Evolutionary conservation across 192 early-diverging fungal genomes (phyloP).

Genomic region (Mortierella alpina): DNA sequence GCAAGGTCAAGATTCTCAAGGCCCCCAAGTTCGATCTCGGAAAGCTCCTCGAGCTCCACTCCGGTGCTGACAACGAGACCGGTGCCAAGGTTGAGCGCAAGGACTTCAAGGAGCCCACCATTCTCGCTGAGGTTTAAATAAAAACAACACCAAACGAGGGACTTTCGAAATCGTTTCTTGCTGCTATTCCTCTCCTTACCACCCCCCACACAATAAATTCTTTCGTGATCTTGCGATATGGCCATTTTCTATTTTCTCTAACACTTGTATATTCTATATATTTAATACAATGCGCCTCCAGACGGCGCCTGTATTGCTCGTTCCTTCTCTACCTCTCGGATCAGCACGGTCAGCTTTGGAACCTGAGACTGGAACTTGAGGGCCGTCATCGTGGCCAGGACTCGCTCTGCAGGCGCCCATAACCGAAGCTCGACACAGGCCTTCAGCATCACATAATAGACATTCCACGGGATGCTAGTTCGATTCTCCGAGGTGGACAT

Average conservation of each 20-base stretch:
- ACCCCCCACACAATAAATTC: background rate
- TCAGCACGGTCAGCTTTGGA: slow-evolving; percentile 17
- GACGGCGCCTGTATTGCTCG: no score
- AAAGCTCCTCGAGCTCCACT: slow-evolving; percentile 97
- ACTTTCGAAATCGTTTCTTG: background rate
- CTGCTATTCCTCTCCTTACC: background rate
- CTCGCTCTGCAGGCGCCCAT: slow-evolving; percentile 22
- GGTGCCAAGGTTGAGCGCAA: slow-evolving; percentile 85
- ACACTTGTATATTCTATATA: no score
- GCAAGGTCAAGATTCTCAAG: slow-evolving; percentile 99
- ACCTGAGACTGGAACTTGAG: slow-evolving; percentile 16
- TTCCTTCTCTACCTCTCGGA: slow-evolving; percentile 10
- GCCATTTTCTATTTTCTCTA: background rate
- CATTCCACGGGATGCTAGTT: slow-evolving; percentile 10
- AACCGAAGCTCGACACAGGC: slow-evolving; percentile 22
- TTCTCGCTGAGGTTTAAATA: slow-evolving; percentile 59
- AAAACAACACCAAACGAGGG: background rate
- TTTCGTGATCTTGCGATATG: slow-evolving; percentile 6
- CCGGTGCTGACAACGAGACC: slow-evolving; percentile 79
- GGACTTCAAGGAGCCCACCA: slow-evolving; percentile 89
- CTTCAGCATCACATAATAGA: slow-evolving; percentile 20
- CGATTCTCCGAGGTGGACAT: background rate
- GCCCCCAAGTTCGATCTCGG: slow-evolving; percentile 94
- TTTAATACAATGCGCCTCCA: no score
- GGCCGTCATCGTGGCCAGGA: slow-evolving; percentile 22